Base-by-base conservation (phyloP, 208 protist genomes). In the Leishmania guyanensis region DNA sequence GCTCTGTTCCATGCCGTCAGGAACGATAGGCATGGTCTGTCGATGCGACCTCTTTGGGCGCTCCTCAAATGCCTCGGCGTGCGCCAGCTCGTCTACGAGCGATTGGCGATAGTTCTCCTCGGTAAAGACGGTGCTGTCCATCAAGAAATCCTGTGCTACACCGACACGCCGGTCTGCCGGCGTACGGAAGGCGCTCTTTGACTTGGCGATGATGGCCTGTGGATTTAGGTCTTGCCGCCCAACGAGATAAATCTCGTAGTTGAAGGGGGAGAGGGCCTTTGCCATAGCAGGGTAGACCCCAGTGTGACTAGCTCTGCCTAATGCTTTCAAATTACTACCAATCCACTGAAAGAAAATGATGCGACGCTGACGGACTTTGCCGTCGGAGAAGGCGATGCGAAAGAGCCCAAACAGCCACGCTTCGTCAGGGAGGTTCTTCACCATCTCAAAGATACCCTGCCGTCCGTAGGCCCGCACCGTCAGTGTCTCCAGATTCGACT, bases 281-380 rank as follows among this genome's bases (percentile, higher is more conserved):
- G 89, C 83, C 90, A 97, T 94, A 1, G 83, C 84, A 2, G 91
- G 89, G 82, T 93, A 94, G 14, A 95, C 77, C 14, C 86, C 89
- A 1, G 74, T 8, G 17, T 74, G 62, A 14, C 84, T 64, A 17
- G 51, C 33, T n/a, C 80, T 43, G 12, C 89, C 83, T 39, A 95
- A 88, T 9, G 88, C 71, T 60, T 86, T 86, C 22, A 94, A 82
- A 50, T 91, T 89, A 75, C 81, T 92, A 46, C 94, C 94, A 75
- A 95, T 95, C 89, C 91, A 97, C 83, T 95, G 92, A 84, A 97
- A 93, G 80, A 94, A 94, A 36, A 97, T 91, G 22, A 95, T 79
- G 2, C 90, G 89, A 17, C 88, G 85, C 78, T 91, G 71, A 1
- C 87, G 80, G 22, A 85, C 76, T 29, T 87, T 64, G 50, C 84